Evolutionary conservation across 2,329 filamentous ascomycete species (phyloP).

Genomic region (Chalara sp.): DNA sequence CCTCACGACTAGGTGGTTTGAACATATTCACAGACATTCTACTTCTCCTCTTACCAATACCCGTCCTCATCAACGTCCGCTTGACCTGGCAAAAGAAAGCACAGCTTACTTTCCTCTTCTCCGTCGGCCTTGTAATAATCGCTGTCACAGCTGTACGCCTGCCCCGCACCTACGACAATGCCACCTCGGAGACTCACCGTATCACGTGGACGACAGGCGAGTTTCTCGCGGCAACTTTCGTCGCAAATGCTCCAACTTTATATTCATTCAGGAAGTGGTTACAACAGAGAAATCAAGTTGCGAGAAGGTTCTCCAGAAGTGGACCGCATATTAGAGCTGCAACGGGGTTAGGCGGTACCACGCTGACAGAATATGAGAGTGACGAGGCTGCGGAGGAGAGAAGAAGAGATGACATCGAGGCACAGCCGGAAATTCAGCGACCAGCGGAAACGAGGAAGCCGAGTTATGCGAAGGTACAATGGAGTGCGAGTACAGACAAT

Average conservation of each 20-base stretch:
- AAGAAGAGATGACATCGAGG: too few relatives aligned
- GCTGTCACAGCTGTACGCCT: slow-evolving; percentile 12
- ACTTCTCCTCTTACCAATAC: neutral
- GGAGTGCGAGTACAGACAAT: too few relatives aligned
- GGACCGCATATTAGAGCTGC: too few relatives aligned
- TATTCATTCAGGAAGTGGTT: slow-evolving; percentile 3
- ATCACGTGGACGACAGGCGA: slow-evolving; percentile 12
- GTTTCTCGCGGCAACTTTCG: slow-evolving; percentile 9
- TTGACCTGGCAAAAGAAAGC: slow-evolving; percentile 1
- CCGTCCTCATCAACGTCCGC: neutral
- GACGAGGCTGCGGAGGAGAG: too few relatives aligned
- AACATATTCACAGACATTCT: too few relatives aligned
- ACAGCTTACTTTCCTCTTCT: slow-evolving; percentile 7
- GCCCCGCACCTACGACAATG: slow-evolving; percentile 6
- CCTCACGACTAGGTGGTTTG: neutral
- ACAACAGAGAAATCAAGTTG: neutral
- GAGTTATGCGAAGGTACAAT: too few relatives aligned
- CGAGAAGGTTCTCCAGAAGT: neutral
- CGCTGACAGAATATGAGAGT: too few relatives aligned
- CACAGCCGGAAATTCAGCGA: too few relatives aligned
- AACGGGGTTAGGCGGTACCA: too few relatives aligned
- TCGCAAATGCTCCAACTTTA: slow-evolving; percentile 8
- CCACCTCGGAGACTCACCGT: slow-evolving; percentile 5
- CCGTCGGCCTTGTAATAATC: slow-evolving; percentile 7
- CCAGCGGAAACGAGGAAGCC: too few relatives aligned